Percentiles rank a stretch among this genome's conserved stretches.
Evolutionary conservation across 1,284 basidiomycete species (phyloP).

Genomic region (Melanopsichium pennsylvanicum): DNA sequence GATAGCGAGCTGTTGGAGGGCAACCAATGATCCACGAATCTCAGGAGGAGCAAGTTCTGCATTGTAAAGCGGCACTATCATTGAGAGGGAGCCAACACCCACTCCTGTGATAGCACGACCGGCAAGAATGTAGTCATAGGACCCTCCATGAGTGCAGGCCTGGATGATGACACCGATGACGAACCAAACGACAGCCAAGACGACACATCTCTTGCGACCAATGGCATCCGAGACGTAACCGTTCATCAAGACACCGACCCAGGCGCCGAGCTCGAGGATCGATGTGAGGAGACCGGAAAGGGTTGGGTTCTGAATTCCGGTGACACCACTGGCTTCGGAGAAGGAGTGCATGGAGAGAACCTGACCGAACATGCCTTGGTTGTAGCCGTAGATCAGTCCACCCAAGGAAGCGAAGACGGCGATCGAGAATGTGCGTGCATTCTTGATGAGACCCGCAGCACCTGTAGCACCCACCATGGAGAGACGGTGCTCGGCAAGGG

Average conservation of each 20-base stretch:
- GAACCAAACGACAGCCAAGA: conserved; percentile 75
- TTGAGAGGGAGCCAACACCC: conserved; percentile 80
- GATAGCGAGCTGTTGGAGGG: conserved; percentile 72
- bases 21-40: conserved; percentile 79
- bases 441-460: conserved; percentile 47
- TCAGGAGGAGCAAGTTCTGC: conserved; percentile 82
- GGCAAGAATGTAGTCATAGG: conserved; percentile 72
- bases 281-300: conserved; percentile 76
- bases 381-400: conserved; percentile 80
- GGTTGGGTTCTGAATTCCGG: conserved; percentile 76
- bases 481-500: conserved; percentile 37
- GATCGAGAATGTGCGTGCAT: conserved; percentile 47
- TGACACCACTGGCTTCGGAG: conserved; percentile 73
- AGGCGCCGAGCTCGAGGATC: conserved; percentile 77
- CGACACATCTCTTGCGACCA: conserved; percentile 75
- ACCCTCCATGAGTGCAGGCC: conserved; percentile 70
- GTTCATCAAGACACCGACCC: conserved; percentile 75
- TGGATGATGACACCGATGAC: conserved; percentile 77
- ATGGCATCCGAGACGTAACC: conserved; percentile 75
- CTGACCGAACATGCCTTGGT: conserved; percentile 71
- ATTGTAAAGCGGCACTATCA: conserved; percentile 78
- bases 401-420: conserved; percentile 73
- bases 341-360: conserved; percentile 84
- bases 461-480: conserved; percentile 45
- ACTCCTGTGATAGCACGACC: conserved; percentile 78